phyloP scores from a whole-genome alignment of 441 rosid genomes.

The Arabidopsis lyrata region DNA sequence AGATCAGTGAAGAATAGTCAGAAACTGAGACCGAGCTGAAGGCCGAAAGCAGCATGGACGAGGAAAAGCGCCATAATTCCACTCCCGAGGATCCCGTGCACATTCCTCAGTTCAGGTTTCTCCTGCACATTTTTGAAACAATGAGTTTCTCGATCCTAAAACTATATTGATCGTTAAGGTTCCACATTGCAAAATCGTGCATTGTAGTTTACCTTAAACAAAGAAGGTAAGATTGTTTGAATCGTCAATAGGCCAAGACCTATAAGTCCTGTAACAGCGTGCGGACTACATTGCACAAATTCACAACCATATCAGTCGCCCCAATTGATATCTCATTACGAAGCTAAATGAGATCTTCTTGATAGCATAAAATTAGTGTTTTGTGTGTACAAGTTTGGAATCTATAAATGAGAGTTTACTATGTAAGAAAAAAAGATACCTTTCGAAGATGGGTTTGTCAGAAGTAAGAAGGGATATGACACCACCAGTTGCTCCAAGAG shows the following conservation, averaged over 20 bases:
- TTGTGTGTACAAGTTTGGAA: not conserved
- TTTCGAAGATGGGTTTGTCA: conserved; percentile 79
- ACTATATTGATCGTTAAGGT: not conserved
- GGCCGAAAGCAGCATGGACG: conserved; percentile 77
- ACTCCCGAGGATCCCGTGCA: conserved; percentile 89
- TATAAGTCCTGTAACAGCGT: conserved; percentile 79
- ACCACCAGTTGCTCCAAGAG: conserved; percentile 95
- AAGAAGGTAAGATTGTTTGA: conserved; percentile 71
- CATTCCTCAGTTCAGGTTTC: conserved; percentile 77
- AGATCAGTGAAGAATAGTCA: conserved; percentile 38
- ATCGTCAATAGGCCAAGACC: conserved; percentile 79
- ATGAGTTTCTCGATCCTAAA: not conserved
- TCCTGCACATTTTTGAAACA: conserved; percentile 53
- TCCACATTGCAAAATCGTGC: not conserved
- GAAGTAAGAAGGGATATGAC: conserved; percentile 87
- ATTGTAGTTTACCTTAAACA: conserved; percentile 70
- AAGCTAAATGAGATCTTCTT: conserved; percentile 1
- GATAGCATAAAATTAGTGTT: not conserved
- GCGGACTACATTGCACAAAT: conserved; percentile 68
- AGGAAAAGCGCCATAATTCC: conserved; percentile 90
- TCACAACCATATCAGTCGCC: not conserved
- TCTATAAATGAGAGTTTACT: not conserved
- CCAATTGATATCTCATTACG: not conserved
- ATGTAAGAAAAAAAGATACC: conserved; percentile 44
- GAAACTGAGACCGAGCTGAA: conserved; percentile 86